Conservation (phyloP, 2,329 filamentous ascomycete genomes). For the Alternaria alternata region DNA sequence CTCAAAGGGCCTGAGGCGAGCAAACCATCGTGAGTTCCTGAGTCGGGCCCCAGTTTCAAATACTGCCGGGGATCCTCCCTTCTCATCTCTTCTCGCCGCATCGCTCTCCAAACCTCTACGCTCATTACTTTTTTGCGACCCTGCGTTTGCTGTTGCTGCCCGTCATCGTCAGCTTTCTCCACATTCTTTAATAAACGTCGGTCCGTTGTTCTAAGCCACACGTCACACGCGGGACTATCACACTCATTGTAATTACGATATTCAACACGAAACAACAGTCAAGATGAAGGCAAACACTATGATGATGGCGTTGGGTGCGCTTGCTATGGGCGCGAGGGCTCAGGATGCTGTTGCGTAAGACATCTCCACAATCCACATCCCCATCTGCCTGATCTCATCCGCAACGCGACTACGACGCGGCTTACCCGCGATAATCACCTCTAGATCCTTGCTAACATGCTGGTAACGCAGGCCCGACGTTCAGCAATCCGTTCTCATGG, state of each 20-base stretch:
- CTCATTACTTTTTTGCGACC: slow-evolving; percentile 24
- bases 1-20: slow-evolving; percentile 11
- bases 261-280: slow-evolving; percentile 9
- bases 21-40: slow-evolving; percentile 25
- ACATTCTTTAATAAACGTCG: slow-evolving; percentile 31
- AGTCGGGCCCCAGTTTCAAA: slow-evolving; percentile 33
- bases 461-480: slow-evolving; percentile 24
- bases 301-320: slow-evolving; percentile 37
- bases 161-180: slow-evolving; percentile 18
- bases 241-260: slow-evolving; percentile 16
- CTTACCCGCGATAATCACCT: background rate
- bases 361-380: background rate
- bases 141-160: slow-evolving; percentile 5
- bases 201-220: background rate
- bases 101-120: slow-evolving; percentile 27
- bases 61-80: slow-evolving; percentile 32
- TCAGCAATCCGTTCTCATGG: slow-evolving; percentile 51
- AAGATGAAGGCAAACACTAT: slow-evolving; percentile 44
- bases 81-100: slow-evolving; percentile 23
- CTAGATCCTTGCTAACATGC: slow-evolving; percentile 17
- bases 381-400: background rate
- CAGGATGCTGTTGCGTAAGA: slow-evolving; percentile 36
- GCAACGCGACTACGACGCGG: slow-evolving; percentile 5
- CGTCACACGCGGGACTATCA: slow-evolving; percentile 9
- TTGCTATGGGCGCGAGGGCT: slow-evolving; percentile 40